phyloP scores from a whole-genome alignment of 257 asterid genomes.

The Nicotiana undulata region DNA sequence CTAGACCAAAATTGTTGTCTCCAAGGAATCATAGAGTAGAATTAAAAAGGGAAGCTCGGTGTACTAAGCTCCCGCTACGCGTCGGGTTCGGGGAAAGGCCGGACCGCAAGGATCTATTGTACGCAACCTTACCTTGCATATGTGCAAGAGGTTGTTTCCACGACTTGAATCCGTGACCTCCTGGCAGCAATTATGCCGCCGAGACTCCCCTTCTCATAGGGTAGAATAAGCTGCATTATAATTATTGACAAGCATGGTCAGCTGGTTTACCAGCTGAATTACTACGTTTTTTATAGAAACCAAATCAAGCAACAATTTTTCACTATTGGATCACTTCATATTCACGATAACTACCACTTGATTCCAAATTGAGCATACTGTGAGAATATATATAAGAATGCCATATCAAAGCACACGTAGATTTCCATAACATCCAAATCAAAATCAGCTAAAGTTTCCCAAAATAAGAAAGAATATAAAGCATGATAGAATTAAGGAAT shows the following conservation, averaged over 20 bases:
- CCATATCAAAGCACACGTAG: not conserved
- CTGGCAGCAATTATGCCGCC: no score
- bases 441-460: not conserved
- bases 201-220: no score
- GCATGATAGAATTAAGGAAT: not conserved
- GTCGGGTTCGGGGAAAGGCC: no score
- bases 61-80: no score
- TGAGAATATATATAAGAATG: not conserved
- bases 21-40: not conserved
- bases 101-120: no score
- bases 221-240: not conserved
- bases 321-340: not conserved
- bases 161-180: no score
- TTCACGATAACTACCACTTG: not conserved
- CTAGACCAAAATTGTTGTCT: not conserved
- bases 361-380: not conserved
- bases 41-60: no score
- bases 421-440: not conserved
- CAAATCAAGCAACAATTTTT: not conserved
- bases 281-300: not conserved
- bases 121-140: no score
- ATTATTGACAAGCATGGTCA: not conserved
- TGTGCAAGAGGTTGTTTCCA: no score
- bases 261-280: not conserved
- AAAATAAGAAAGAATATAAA: no score